Percentiles rank a stretch among this genome's conserved stretches.
Conservation (phyloP, 306 rosid species). For the Gastrolobium bilobum region DNA sequence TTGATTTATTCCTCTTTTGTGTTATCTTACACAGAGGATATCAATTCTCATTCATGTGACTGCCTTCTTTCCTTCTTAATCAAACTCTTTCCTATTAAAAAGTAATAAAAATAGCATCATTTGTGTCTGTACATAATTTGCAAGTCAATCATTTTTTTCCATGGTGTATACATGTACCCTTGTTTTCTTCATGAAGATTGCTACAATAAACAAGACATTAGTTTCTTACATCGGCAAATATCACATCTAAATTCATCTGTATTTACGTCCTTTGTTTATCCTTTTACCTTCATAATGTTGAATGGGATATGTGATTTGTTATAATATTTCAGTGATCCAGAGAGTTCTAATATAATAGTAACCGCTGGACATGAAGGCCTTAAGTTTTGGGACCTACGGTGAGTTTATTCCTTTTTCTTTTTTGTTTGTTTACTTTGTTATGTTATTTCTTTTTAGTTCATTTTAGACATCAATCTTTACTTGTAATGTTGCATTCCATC, state of each 20-base stretch:
- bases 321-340: conserved; percentile 69
- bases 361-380: conserved; percentile 94
- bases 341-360: conserved; percentile 72
- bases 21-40: conserved; percentile 5
- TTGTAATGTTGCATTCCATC: conserved; percentile 28
- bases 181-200: not conserved
- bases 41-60: conserved; percentile 15
- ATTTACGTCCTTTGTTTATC: conserved; percentile 33
- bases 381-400: conserved; percentile 97
- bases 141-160: conserved; percentile 10
- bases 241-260: not conserved
- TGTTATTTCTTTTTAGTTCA: conserved; percentile 20
- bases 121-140: conserved; percentile 15
- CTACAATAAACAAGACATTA: conserved; percentile 30
- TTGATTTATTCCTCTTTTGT: conserved; percentile 36
- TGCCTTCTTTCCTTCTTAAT: conserved; percentile 10
- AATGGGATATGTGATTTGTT: conserved; percentile 23
- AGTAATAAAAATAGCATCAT: not conserved
- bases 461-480: conserved; percentile 32
- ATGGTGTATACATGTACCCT: conserved; percentile 11
- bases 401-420: conserved; percentile 33
- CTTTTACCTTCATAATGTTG: conserved; percentile 28
- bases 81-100: not conserved
- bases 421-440: conserved; percentile 11
- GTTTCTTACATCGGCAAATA: conserved; percentile 26